phyloP scores from a whole-genome alignment of 2,329 filamentous ascomycete genomes.

The Chaetothyriales sp. region DNA sequence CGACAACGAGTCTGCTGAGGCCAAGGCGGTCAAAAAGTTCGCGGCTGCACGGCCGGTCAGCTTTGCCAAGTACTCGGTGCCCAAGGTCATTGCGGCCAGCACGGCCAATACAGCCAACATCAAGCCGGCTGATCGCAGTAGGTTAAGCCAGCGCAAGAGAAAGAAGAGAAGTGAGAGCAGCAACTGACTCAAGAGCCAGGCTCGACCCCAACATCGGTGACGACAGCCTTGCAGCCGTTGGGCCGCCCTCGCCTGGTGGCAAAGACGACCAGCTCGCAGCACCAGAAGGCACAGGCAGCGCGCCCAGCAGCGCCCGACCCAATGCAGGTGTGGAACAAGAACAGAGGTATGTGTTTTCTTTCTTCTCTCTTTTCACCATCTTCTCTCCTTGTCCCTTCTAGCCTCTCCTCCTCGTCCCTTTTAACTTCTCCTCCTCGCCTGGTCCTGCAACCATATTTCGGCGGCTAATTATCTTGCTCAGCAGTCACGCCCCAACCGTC shows the following conservation, averaged over 20 bases:
- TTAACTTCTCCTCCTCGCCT: too few species aligned
- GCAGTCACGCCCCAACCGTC: slow-evolving; percentile 30
- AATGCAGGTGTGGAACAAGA: slow-evolving; percentile 57
- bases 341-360: slow-evolving; percentile 36
- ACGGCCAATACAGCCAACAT: slow-evolving; percentile 33
- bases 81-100: slow-evolving; percentile 43
- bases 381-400: background rate
- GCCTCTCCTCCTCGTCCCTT: too few species aligned
- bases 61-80: slow-evolving; percentile 50
- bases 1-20: slow-evolving; percentile 40
- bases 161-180: background rate
- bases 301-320: slow-evolving; percentile 43
- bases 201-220: slow-evolving; percentile 25
- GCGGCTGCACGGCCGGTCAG: slow-evolving; percentile 50
- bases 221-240: slow-evolving; percentile 27
- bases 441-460: too few species aligned
- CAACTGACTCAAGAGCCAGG: slow-evolving; percentile 12
- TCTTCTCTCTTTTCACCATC: background rate
- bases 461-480: slow-evolving; percentile 29
- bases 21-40: slow-evolving; percentile 42
- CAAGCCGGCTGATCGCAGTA: slow-evolving; percentile 35
- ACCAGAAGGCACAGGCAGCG: slow-evolving; percentile 35
- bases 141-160: slow-evolving; percentile 4
- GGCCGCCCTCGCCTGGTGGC: slow-evolving; percentile 47
- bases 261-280: slow-evolving; percentile 41